Conservation (phyloP, 1,139 yeast genomes). For the Protomyces pachydermus region DNA sequence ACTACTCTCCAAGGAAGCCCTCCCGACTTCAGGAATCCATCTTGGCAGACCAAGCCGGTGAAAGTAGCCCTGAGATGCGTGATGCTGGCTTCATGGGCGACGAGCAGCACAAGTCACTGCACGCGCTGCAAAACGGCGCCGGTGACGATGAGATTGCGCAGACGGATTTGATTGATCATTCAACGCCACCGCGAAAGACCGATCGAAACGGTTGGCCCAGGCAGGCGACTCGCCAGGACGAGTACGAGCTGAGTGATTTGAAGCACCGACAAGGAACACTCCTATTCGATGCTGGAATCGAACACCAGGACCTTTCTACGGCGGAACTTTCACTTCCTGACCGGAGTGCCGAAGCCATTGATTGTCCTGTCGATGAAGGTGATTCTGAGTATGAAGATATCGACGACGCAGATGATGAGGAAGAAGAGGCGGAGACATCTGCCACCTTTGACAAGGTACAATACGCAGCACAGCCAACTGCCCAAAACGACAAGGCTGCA, state of each 20-base stretch:
- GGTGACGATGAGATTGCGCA: background rate
- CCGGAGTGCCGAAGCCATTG: background rate
- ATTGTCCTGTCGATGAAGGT: background rate
- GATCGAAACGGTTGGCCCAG: background rate
- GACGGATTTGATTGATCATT: background rate
- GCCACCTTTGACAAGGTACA: too few species aligned
- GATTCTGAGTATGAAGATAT: background rate
- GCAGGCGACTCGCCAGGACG: background rate
- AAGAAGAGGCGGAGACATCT: background rate
- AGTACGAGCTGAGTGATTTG: background rate
- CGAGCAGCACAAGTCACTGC: background rate
- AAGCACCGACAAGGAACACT: background rate
- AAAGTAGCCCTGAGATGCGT: background rate
- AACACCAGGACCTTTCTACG: background rate
- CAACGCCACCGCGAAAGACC: background rate
- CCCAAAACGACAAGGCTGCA: background rate
- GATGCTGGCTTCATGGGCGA: background rate
- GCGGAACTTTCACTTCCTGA: background rate
- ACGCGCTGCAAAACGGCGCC: background rate
- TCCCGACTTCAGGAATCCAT: conserved; percentile 13
- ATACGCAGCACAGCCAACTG: background rate
- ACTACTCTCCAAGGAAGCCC: conserved; percentile 14
- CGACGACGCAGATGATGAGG: background rate
- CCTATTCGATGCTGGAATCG: background rate
- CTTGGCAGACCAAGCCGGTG: background rate